These are phyloP conservation scores for Sphaerostilbella broomeana DNA, from an alignment of 2,329 filamentous ascomycete species.

Conservation along the genomic window DNA sequence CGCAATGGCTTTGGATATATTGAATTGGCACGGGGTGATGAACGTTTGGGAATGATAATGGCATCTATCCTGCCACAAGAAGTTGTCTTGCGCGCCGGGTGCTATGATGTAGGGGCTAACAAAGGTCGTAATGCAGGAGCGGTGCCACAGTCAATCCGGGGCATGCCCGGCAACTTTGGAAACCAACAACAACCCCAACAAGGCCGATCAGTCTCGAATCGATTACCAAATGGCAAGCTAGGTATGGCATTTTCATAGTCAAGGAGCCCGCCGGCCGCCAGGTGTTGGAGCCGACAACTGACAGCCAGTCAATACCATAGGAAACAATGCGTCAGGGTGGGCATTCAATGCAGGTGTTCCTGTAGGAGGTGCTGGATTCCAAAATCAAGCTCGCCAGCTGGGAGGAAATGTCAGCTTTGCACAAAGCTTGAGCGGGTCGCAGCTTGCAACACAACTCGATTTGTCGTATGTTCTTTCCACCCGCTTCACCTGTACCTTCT, in stretches of 20 bases:
- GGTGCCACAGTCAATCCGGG: conserved; percentile 56
- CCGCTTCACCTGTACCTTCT: neutral
- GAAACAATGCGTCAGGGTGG: conserved; percentile 51
- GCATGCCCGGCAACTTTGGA: conserved; percentile 54
- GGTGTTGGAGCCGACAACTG: conserved; percentile 10
- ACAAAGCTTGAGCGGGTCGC: conserved; percentile 57
- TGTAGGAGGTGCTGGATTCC: conserved; percentile 51
- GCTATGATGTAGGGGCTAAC: conserved; percentile 21
- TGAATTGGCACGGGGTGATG: neutral
- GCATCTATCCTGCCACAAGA: neutral
- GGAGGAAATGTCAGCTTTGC: conserved; percentile 59
- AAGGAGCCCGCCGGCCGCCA: conserved; percentile 4
- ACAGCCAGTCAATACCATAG: conserved; percentile 25
- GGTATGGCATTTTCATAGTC: conserved; percentile 32
- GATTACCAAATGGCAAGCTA: conserved; percentile 60
- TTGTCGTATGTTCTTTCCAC: conserved; percentile 50
- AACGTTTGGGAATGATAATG: too few relatives aligned
- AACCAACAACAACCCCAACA: conserved; percentile 53
- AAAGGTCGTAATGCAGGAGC: conserved; percentile 37
- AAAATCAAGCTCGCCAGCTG: conserved; percentile 47
- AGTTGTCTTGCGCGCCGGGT: neutral
- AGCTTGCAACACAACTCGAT: conserved; percentile 56
- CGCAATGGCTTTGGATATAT: neutral
- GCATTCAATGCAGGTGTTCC: conserved; percentile 56
- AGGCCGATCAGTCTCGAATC: conserved; percentile 48